phyloP scores from a whole-genome alignment of 768 basidiomycete genomes.

The Auriscalpium microsporum region DNA sequence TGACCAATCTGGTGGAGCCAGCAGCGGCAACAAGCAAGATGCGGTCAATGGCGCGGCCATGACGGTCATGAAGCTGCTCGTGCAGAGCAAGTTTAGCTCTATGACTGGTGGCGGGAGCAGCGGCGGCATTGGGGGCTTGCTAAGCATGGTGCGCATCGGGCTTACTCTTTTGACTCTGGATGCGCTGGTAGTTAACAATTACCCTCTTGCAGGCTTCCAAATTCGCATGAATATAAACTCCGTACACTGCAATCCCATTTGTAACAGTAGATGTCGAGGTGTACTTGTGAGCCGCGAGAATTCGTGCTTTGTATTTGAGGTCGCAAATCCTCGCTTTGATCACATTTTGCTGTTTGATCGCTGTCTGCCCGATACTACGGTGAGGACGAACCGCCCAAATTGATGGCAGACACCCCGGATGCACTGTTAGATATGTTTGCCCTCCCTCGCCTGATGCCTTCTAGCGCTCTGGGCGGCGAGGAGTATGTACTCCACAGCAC shows the following conservation, averaged over 20 bases:
- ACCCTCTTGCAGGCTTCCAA: slow-evolving; percentile 21
- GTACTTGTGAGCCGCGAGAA: not conserved
- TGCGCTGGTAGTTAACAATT: slow-evolving; percentile 3
- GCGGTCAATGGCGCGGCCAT: slow-evolving; percentile 78
- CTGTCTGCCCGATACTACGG: no score
- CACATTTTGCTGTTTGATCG: no score
- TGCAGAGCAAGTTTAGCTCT: slow-evolving; percentile 54
- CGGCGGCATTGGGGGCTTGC: slow-evolving; percentile 55
- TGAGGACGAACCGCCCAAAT: no score
- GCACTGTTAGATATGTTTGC: no score
- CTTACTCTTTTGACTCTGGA: not conserved
- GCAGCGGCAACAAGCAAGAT: slow-evolving; percentile 70
- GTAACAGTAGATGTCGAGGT: not conserved
- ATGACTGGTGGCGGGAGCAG: slow-evolving; percentile 55
- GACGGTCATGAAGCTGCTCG: slow-evolving; percentile 77
- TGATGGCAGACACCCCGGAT: no score
- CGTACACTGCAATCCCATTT: not conserved
- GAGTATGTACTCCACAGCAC: no score
- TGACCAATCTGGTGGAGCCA: slow-evolving; percentile 55
- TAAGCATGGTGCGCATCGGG: slow-evolving; percentile 24
- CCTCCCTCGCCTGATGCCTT: no score
- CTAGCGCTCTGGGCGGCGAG: no score
- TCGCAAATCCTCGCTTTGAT: not conserved
- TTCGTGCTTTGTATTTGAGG: not conserved
- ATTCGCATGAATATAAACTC: slow-evolving; percentile 16